phyloP scores from a whole-genome alignment of 768 basidiomycete genomes.

The Holtermannia corniformis region DNA sequence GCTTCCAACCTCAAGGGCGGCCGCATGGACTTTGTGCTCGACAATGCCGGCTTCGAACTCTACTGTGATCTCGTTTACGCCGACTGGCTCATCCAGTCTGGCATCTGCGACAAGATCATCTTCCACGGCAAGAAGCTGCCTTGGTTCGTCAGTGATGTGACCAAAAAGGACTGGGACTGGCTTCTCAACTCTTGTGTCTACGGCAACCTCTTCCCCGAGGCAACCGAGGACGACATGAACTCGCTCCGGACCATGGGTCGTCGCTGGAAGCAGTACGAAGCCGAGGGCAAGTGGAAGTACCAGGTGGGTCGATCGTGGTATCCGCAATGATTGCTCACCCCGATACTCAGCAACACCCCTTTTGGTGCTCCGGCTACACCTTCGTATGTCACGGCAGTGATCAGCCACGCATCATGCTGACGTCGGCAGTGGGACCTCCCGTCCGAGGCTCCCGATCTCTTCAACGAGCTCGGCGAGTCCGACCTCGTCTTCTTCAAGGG shows the following conservation, averaged over 20 bases:
- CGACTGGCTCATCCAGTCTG: slow-evolving; percentile 87
- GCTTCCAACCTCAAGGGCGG: slow-evolving; percentile 50
- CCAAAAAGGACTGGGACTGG: slow-evolving; percentile 91
- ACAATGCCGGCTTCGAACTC: slow-evolving; percentile 59
- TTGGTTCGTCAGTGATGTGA: slow-evolving; percentile 81
- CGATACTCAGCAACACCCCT: slow-evolving; percentile 26
- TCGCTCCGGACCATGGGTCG: slow-evolving; percentile 67
- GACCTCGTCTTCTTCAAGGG: slow-evolving; percentile 92
- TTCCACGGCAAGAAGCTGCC: slow-evolving; percentile 96
- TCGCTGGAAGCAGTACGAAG: slow-evolving; percentile 93
- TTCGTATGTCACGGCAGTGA: slow-evolving; percentile 44
- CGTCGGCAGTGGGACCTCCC: slow-evolving; percentile 33
- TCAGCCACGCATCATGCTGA: background rate
- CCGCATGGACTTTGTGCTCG: slow-evolving; percentile 58
- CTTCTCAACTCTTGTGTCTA: slow-evolving; percentile 40
- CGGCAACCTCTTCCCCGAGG: slow-evolving; percentile 82
- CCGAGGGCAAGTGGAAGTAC: slow-evolving; percentile 85
- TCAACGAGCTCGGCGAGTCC: slow-evolving; percentile 78
- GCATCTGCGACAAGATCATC: slow-evolving; percentile 68
- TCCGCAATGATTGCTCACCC: background rate
- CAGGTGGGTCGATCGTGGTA: slow-evolving; percentile 46
- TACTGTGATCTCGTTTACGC: slow-evolving; percentile 53
- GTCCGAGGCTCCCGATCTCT: slow-evolving; percentile 48
- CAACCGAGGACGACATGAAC: slow-evolving; percentile 66
- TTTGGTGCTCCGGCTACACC: slow-evolving; percentile 78